Evolutionary conservation across 768 basidiomycete genomes (phyloP), one percentile per base, ranked within the genome.

Genomic region (Trichaptum fuscoviolaceum): DNA sequence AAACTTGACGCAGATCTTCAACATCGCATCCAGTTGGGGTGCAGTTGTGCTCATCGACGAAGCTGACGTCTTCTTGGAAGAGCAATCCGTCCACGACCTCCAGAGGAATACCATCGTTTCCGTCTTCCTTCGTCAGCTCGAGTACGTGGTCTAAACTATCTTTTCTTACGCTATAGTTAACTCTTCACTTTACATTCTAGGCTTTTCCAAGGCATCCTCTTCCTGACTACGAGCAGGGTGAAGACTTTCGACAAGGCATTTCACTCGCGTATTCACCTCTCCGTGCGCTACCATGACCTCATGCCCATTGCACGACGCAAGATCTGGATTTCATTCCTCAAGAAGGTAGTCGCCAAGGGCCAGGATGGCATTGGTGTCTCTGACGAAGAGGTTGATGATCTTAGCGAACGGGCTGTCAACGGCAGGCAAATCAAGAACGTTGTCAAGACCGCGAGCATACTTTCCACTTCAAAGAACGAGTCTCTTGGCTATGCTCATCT

Each of bases 41-140:
- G 76, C 77, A 2, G 73, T 78, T 23, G 75, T 77, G 2, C 72
- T 78, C 30, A 74, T 77, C 58, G 75, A 77, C 70, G 76, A 77
- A 62, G 87, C 87, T 5, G 88, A 91, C 74, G 87, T 91, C 2
- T 91, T 89, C 82, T 80, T 91, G 36, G 88, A 90, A 70, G 84
- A 85, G 72, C 84, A 88, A 7, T 85, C 85, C 2, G 76, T 88
- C 52, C 85, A 87, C 65, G 84, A 89, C 71, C 72, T 89, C 18
- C 81, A 86, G 70, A 81, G 88, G 15, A 91, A 90, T 69, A 87
- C 88, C 0, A 87, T 89, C 82, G 87, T 91, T 5, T 87, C 87
- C 3, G 87, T 89, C 17, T 89, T 87, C 82, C 42, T 52, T 20
- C 42, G 42, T 20, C 42, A 52, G 42, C 42, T 52, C 15, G 42